Percentiles rank a stretch among this genome's conserved stretches.
These are phyloP conservation scores for Talaromyces sp. DNA, from an alignment of 2,329 filamentous ascomycete genomes.

Conservation along the genomic window DNA sequence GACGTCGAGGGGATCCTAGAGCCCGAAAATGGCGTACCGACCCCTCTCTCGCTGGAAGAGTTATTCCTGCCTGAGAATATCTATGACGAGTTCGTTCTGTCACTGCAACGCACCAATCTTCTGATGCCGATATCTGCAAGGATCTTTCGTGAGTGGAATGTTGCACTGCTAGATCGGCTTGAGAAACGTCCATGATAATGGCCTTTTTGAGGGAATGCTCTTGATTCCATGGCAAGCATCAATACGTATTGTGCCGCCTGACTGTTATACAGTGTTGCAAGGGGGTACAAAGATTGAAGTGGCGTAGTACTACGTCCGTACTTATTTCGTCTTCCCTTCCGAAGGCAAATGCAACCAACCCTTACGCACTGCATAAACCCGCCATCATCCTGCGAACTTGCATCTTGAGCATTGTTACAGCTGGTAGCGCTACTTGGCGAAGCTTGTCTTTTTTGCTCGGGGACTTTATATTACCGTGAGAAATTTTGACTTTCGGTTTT, in stretches of 20 bases:
- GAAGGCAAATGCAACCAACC: constrained; percentile 6
- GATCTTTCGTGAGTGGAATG: constrained; percentile 55
- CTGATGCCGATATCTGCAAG: constrained; percentile 52
- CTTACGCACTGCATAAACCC: constrained; percentile 12
- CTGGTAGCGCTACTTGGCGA: constrained; percentile 15
- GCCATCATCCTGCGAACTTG: constrained; percentile 13
- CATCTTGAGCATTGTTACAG: not conserved
- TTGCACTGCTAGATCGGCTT: constrained; percentile 54
- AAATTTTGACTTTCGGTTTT: not conserved
- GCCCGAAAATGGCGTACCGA: constrained; percentile 37
- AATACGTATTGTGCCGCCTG: not conserved
- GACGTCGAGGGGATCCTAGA: constrained; percentile 39
- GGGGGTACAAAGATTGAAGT: not conserved
- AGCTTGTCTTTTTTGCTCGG: constrained; percentile 10
- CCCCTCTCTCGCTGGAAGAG: constrained; percentile 51
- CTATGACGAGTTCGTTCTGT: constrained; percentile 37
- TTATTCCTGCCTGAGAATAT: constrained; percentile 42
- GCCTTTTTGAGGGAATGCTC: not conserved
- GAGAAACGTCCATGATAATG: constrained; percentile 12
- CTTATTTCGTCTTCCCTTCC: not conserved
- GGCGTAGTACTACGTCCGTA: not conserved
- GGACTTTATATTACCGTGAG: not conserved
- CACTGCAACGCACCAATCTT: constrained; percentile 41
- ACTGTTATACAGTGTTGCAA: not conserved
- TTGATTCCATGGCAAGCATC: not conserved